A percentile compares a stretch with the other conserved stretches of the same genome.
Conservation (phyloP, 345 rosid genomes). For the Rhodamnia argentea region DNA sequence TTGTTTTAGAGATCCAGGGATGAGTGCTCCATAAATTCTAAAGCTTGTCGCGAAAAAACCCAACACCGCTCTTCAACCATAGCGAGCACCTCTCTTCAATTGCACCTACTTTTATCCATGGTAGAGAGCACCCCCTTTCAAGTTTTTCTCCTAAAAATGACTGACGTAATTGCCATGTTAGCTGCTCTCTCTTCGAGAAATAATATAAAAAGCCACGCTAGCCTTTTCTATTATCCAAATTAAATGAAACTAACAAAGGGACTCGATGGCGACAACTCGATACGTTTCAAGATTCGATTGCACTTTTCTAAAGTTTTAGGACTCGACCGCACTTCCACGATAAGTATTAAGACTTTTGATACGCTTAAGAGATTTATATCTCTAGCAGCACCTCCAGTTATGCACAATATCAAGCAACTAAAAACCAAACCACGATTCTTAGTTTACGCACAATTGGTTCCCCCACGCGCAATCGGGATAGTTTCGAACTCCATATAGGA, state of each 20-base stretch:
- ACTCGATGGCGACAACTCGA: accelerated
- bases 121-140: neutral
- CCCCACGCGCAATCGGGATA: neutral
- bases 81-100: neutral
- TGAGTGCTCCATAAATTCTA: too few relatives aligned
- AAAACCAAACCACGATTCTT: too few relatives aligned
- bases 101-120: neutral
- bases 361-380: neutral
- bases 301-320: neutral
- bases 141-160: neutral
- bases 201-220: neutral
- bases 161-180: neutral
- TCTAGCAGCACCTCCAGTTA: neutral
- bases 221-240: neutral
- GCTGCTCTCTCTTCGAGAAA: neutral
- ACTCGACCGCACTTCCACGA: accelerated
- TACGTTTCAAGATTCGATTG: accelerated
- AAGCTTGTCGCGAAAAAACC: too few relatives aligned
- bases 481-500: neutral
- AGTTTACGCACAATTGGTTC: too few relatives aligned
- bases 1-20: too few relatives aligned
- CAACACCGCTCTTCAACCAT: too few relatives aligned
- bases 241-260: neutral
- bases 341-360: neutral
- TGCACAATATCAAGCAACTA: too few relatives aligned